These are phyloP conservation scores for Antitrichia curtipendula DNA, from an alignment of 225 moss, liverwort and hornwort genomes.

Conservation along the genomic window DNA sequence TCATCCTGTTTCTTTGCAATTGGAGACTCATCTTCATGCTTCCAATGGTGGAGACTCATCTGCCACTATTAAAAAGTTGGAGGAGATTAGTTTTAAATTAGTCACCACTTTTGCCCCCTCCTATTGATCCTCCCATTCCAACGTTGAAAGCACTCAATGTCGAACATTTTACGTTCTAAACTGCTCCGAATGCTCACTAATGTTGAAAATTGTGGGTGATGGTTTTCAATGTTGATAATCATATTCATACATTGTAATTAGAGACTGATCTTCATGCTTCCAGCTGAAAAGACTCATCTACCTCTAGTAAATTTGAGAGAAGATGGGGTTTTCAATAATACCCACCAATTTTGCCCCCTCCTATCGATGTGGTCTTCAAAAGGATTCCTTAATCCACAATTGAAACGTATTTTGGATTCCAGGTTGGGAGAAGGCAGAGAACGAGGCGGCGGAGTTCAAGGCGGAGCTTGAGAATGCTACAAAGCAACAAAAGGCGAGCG, in stretches of 20 bases:
- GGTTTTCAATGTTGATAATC: background rate
- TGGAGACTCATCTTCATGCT: background rate
- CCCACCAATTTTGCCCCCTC: too few relatives aligned
- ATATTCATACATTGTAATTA: background rate
- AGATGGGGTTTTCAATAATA: background rate
- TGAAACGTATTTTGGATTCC: background rate
- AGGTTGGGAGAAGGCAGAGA: slow-evolving; percentile 98
- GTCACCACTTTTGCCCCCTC: background rate
- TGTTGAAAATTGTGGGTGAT: background rate
- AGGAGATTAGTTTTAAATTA: background rate
- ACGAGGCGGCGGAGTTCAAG: slow-evolving; percentile 58
- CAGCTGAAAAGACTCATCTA: background rate
- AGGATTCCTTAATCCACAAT: too few relatives aligned
- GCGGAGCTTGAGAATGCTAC: slow-evolving; percentile 43
- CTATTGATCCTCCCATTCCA: background rate
- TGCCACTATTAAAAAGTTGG: background rate
- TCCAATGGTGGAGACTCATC: background rate
- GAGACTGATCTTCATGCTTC: background rate
- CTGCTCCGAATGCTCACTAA: background rate
- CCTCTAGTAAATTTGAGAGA: background rate
- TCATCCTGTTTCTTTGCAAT: background rate
- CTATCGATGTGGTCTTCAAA: background rate
- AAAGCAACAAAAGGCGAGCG: slow-evolving; percentile 49
- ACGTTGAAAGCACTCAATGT: background rate
- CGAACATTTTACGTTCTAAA: background rate